Base-by-base conservation (phyloP, 1,284 basidiomycete species). In the Cutaneotrichosporon spelunceum region DNA sequence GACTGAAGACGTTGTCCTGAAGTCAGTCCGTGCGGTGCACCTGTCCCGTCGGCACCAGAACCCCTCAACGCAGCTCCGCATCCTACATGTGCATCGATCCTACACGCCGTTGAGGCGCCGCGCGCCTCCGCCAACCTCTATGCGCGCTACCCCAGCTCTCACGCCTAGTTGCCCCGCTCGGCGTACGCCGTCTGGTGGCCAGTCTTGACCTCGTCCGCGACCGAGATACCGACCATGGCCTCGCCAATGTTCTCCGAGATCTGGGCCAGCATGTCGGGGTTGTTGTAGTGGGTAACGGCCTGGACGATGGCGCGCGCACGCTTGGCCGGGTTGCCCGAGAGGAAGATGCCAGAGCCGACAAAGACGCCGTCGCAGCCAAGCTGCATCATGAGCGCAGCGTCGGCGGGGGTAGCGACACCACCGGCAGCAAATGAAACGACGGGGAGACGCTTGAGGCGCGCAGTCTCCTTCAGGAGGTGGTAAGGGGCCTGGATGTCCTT, bases 321-420 rank as follows among this genome's bases (percentile, higher is more conserved):
- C 80, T 93, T 93, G 36, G 88, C 91, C 33, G 95, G 93, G 79
- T 99, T 91, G 59, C 89, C 90, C 56, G 94, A 95, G 52, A 67
- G 66, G 67, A 73, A 96, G 75, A 96, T 93, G 56, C 93, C 93
- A 27, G 92, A 96, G 29, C 94, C 93, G 67, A 96, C 93, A 70
- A 92, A 93, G 45, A 93, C 91, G 83, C 96, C 95, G 76, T 99
- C 95, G 78, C 92, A 94, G 54, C 95, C 94, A 42, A 99, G 86
- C 77, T 98, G 94, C 95, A 99, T 99, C 95, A 99, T 97, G 67
- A 99, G 81, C 4, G 96, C 96, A 24, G 95, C 96, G 78, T 99
- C 95, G 67, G 77, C 93, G 53, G 95, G 95, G 6, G 95, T 98
- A 55, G 96, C 94, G 62, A 99, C 87, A 67, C 95, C 95, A 64